Base-by-base conservation (phyloP, 495 filamentous ascomycete genomes). In the Daldinia decipiens region DNA sequence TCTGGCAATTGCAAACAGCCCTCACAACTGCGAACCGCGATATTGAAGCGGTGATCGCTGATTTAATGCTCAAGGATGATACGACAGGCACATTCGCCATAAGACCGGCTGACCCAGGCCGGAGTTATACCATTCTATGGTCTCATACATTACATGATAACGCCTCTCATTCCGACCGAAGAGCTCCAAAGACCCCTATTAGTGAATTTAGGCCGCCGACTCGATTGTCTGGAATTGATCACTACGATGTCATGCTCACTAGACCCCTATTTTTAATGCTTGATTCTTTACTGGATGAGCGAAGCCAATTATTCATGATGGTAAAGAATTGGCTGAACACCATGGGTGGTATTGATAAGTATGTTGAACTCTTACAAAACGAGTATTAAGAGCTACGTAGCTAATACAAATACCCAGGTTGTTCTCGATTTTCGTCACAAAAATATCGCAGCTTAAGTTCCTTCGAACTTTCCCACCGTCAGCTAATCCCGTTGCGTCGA, bases 301-400 rank as follows among this genome's bases (percentile, higher is more conserved):
- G 87, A 26, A 89, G 87, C 11, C 92, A 94, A 72, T 76, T 91
- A 32, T 93, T 88, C 38, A 88, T 92, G 76, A 90, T 90, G 59
- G 88, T 92, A 21, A 88, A 91, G 66, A 88, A 86, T 43, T 99
- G 95, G 95, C 81, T 99, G 7, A 90, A 91, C 72, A 92, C 87
- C 51, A 81, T 96, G 17, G 81, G 89, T 51, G 87, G 84, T n/a
- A 80, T 92, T 70, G 86, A 89, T 60, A 87, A 85, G 85, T 90
- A 81, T 67, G 82, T 81, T 39, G 26, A 21, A 27, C 26, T 7
- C 24, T 29, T 13, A 19, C 21, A 45, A 27, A 45, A 31, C 3
- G 9, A 52, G 38, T 29, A 43, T 27, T n/a, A n/a, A 56, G 27
- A 29, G 5, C 36, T 36, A 2, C 11, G 5, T 32, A 8, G 36